phyloP scores from a whole-genome alignment of 108 stramenopile genomes.

The Stephanodiscus minutulus region DNA sequence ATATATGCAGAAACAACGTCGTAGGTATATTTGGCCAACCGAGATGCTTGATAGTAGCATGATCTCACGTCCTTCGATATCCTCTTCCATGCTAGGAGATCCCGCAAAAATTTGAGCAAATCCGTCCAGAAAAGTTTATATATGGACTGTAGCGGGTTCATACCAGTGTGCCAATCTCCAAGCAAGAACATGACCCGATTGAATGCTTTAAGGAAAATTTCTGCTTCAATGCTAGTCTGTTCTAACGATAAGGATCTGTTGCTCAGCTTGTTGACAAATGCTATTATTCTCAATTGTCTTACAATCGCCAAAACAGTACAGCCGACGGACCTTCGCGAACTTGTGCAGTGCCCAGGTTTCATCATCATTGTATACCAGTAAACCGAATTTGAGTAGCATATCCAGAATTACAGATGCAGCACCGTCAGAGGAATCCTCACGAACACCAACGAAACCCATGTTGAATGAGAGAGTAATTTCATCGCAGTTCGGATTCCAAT shows the following conservation, averaged over 20 bases:
- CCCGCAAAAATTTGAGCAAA: not conserved
- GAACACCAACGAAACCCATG: too few species aligned
- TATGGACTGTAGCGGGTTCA: not conserved
- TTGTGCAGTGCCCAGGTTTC: too few species aligned
- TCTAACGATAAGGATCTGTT: not conserved
- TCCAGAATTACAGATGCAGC: too few species aligned
- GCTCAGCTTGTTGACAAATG: too few species aligned
- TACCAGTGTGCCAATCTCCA: slow-evolving; percentile 17
- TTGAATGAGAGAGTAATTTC: too few species aligned
- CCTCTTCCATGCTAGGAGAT: slow-evolving; percentile 14
- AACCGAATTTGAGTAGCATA: too few species aligned
- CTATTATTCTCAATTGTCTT: too few species aligned
- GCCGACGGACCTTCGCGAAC: too few species aligned
- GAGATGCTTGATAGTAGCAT: slow-evolving; percentile 9
- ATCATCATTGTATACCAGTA: too few species aligned
- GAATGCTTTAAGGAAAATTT: slow-evolving; percentile 1
- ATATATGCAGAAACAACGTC: not conserved
- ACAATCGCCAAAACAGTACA: too few species aligned
- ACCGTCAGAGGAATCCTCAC: too few species aligned
- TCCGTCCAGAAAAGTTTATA: not conserved
- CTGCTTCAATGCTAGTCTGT: not conserved
- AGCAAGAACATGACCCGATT: not conserved
- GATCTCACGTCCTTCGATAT: slow-evolving; percentile 3
- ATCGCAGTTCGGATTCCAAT: too few species aligned
- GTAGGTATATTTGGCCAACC: not conserved